phyloP scores from a whole-genome alignment of 192 early-diverging fungal species.

The Backusella morwellensis region DNA sequence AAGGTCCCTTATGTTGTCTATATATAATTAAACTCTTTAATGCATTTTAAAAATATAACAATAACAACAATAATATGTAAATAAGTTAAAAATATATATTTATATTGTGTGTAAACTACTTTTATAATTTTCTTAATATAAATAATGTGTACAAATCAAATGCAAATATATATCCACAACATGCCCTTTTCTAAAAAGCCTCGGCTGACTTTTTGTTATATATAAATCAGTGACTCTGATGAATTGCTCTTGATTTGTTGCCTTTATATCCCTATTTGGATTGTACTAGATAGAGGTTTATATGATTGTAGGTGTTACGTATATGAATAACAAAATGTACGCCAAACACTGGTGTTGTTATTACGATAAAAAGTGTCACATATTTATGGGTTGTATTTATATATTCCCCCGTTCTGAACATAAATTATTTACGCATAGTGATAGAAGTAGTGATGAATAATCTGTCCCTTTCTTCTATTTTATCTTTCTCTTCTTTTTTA shows the following conservation, averaged over 20 bases:
- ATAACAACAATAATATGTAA: background rate
- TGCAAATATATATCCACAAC: background rate
- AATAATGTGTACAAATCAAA: constrained; percentile 7
- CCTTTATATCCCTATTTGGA: background rate
- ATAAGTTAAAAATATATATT: background rate
- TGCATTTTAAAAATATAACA: background rate
- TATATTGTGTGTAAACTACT: background rate
- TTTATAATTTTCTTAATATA: background rate
- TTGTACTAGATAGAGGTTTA: background rate
- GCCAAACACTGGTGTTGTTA: background rate
- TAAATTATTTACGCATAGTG: background rate
- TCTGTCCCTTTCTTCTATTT: background rate
- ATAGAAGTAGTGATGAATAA: background rate
- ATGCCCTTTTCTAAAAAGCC: background rate
- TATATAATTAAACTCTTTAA: background rate
- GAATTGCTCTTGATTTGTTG: background rate
- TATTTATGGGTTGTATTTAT: background rate
- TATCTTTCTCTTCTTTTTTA: background rate
- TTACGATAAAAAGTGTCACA: background rate
- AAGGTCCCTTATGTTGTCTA: background rate
- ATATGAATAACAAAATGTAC: background rate
- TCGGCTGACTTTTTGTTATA: constrained; percentile 3
- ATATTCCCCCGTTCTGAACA: no score
- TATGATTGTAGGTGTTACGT: background rate
- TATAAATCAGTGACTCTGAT: background rate